Base-by-base conservation (phyloP, 192 early-diverging fungal species). In the Coemansia javaensis region DNA sequence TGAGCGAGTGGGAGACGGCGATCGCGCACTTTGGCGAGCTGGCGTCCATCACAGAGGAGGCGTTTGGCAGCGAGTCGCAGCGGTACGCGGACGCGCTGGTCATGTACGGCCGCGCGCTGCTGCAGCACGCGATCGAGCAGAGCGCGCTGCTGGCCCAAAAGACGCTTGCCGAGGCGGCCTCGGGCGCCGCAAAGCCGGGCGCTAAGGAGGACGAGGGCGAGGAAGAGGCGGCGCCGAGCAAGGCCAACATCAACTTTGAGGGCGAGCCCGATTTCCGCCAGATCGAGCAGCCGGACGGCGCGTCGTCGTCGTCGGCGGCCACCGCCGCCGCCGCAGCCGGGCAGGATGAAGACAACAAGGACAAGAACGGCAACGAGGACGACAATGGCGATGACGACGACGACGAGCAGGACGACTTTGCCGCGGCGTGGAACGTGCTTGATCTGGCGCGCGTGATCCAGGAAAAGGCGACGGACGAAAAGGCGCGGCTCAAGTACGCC, bases 381-480 rank as follows among this genome's bases (percentile, higher is more conserved):
- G 40, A 14, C 12, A 76, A 62, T 1, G 67, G 56, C n/a, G 76
- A 65, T 0, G 79, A 65, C 2, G 77, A 54, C 0, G 71, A 56
- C 18, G 76, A 72, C 5, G 62, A 65, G 7, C 63, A 66, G 10
- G 86, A 87, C 40, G 86, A 90, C 56, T 75, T 75, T 61, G 61
- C 79, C 16, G 68, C 85, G 7, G 92, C 92, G 1, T 92, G 89
- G 89, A 84, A 90, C 34, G 80, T 86, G 12, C 71, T 95, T 35
- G 89, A 90, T 47, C 52, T 89, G 18, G 88, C 89, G n/a, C 84
- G 92, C 20, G 72, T 91, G 3, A 85, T 90, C 6, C 90, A 86
- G 38, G 68, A 77, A 40, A 80, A 86, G 56, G 77, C 52, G 40
- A 78, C 27, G 49, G 80, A 54, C 60, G 43, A 38, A 14, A 59